phyloP scores from a whole-genome alignment of 768 basidiomycete species.

The Cytidiella melzeri region DNA sequence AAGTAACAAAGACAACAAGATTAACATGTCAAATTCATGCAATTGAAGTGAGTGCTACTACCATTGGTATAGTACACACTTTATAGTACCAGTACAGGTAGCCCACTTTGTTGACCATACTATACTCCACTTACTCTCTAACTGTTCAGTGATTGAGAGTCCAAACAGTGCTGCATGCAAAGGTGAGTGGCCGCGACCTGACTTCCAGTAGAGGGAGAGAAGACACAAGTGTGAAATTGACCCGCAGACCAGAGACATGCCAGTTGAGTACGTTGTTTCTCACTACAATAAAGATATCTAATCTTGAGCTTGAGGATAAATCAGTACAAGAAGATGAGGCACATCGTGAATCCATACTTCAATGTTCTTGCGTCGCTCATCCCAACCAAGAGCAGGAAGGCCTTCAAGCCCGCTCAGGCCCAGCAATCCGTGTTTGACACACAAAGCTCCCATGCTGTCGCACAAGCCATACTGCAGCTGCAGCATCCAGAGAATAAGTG shows the following conservation, averaged over 20 bases:
- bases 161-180: background rate
- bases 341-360: background rate
- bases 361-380: background rate
- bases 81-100: background rate
- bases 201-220: background rate
- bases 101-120: background rate
- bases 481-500: too few species aligned
- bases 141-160: background rate
- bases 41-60: too few species aligned
- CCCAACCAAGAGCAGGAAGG: too few species aligned
- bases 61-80: conserved; percentile 12
- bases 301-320: background rate
- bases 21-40: background rate
- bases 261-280: background rate
- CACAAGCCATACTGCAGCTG: too few species aligned
- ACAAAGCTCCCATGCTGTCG: too few species aligned
- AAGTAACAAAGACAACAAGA: background rate
- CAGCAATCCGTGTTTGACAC: too few species aligned
- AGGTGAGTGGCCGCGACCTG: background rate
- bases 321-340: background rate
- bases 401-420: too few species aligned
- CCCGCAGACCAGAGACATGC: background rate
- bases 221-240: background rate
- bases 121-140: conserved; percentile 10
- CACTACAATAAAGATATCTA: background rate